Conservation (phyloP, 2,329 filamentous ascomycete species). For the Neonectria ditissima region DNA sequence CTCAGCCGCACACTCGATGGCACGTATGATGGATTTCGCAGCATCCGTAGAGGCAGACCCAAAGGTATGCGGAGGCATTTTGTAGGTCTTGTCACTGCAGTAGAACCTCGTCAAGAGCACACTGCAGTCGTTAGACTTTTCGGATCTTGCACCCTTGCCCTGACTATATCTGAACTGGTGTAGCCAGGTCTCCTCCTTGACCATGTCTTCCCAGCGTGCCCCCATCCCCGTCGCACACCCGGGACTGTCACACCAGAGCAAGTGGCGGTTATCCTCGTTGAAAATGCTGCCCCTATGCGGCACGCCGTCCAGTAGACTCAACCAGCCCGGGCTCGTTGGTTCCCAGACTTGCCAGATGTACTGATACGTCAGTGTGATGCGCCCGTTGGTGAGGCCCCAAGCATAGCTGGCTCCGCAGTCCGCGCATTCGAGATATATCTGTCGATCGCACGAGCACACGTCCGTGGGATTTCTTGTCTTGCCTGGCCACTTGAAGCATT, state of each 20-base stretch:
- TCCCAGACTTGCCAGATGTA: not conserved
- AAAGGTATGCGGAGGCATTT: not conserved
- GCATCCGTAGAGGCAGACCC: not conserved
- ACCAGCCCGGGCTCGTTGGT: slow-evolving; percentile 2
- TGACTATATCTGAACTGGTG: not conserved
- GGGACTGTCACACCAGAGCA: slow-evolving; percentile 5
- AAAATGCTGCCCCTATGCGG: not conserved
- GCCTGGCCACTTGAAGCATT: slow-evolving; percentile 6
- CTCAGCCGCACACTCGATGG: not conserved
- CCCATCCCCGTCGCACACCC: slow-evolving; percentile 5
- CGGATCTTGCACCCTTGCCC: not conserved
- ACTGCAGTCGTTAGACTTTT: not conserved
- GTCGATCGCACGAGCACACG: not conserved
- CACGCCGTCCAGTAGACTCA: slow-evolving; percentile 1
- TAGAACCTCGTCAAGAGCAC: not conserved
- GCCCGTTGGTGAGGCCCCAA: not conserved
- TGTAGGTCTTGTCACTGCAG: not conserved
- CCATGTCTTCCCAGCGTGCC: not conserved
- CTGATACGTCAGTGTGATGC: slow-evolving; percentile 4
- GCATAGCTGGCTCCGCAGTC: not conserved
- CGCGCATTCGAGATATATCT: not conserved
- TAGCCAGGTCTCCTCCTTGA: slow-evolving; percentile 1
- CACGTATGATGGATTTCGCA: not conserved
- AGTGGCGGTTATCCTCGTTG: slow-evolving; percentile 1
- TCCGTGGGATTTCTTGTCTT: not conserved